Conservation (phyloP, 805 yeast species). For the Candida montana region DNA sequence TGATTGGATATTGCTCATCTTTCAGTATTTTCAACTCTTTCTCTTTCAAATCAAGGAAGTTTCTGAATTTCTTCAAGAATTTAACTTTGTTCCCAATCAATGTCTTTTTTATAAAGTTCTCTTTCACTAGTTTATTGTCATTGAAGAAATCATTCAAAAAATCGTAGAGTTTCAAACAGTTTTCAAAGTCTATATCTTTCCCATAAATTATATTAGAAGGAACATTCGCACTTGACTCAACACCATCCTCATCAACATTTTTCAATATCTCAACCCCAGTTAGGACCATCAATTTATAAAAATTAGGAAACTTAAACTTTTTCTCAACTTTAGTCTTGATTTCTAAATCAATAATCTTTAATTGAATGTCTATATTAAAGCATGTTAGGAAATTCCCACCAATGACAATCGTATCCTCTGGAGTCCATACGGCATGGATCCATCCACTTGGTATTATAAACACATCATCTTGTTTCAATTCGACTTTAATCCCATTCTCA, state of each 20-base stretch:
- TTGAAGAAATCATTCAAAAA: slow-evolving; percentile 3
- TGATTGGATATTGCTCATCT: too few relatives aligned
- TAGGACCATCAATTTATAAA: slow-evolving; percentile 65
- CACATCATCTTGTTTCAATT: slow-evolving; percentile 59
- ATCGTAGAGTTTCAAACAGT: slow-evolving; percentile 4
- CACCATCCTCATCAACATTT: slow-evolving; percentile 3
- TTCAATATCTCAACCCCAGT: slow-evolving; percentile 33
- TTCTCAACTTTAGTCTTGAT: slow-evolving; percentile 64
- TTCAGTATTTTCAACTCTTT: too few relatives aligned
- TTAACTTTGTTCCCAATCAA: not conserved
- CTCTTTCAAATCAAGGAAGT: too few relatives aligned
- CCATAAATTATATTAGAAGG: slow-evolving; percentile 1
- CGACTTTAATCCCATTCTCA: slow-evolving; percentile 48
- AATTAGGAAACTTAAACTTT: slow-evolving; percentile 73
- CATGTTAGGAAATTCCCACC: slow-evolving; percentile 85
- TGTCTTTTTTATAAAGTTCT: not conserved
- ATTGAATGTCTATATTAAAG: slow-evolving; percentile 51
- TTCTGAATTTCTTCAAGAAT: slow-evolving; percentile 2
- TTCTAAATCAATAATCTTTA: slow-evolving; percentile 60
- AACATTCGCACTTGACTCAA: not conserved
- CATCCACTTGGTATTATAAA: slow-evolving; percentile 86
- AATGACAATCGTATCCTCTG: slow-evolving; percentile 70
- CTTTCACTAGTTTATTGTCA: not conserved
- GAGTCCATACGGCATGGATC: slow-evolving; percentile 88
- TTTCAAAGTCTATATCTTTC: slow-evolving; percentile 8